Evolutionary conservation across 257 asterid genomes (phyloP).

Genomic region (Forsythia suspensa): DNA sequence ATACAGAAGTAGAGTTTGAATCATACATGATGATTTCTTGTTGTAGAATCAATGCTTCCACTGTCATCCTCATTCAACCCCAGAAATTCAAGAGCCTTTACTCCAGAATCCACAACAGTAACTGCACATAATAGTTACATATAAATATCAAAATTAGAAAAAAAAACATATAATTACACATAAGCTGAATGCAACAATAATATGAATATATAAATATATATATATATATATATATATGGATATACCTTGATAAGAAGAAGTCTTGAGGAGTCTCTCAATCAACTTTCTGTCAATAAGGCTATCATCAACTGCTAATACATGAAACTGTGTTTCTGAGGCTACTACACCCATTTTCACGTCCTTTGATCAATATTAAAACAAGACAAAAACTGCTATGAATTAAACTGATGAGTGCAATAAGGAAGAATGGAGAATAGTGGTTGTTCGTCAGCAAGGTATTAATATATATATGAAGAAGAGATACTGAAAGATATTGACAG

Average conservation of each 20-base stretch:
- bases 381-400: not conserved
- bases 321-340: constrained; percentile 31
- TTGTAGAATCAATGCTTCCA: not conserved
- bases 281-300: constrained; percentile 59
- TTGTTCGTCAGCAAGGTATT: not conserved
- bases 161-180: no score
- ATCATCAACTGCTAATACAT: constrained; percentile 63
- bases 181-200: not conserved
- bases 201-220: no score
- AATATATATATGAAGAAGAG: constrained; percentile 12
- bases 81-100: constrained; percentile 51
- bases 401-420: not conserved
- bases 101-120: constrained; percentile 65
- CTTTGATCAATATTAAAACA: not conserved
- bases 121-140: constrained; percentile 33
- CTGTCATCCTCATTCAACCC: constrained; percentile 47
- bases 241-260: constrained; percentile 57
- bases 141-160: no score
- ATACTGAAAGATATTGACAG: constrained; percentile 31
- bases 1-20: not conserved
- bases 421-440: not conserved
- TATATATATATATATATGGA: no score
- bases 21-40: not conserved
- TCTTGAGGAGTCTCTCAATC: constrained; percentile 63
- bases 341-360: not conserved